Percentiles rank a stretch among this genome's conserved stretches.
phyloP scores from a whole-genome alignment of 768 basidiomycete species.

The Nidularia sp. region DNA sequence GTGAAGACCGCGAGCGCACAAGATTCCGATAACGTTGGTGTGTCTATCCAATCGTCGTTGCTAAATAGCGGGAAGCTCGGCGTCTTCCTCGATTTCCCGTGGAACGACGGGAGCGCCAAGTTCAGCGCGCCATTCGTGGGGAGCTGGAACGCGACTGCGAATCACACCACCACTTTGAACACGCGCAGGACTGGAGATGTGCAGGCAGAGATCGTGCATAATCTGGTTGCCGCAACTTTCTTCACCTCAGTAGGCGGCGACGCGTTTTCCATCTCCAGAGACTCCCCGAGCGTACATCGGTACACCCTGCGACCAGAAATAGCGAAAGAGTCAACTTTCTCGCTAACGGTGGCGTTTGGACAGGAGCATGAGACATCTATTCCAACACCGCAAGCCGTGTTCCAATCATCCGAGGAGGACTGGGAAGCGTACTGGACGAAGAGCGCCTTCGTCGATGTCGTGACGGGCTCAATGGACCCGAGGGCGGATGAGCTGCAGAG shows the following conservation, averaged over 20 bases:
- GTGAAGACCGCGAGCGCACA: constrained; percentile 39
- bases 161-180: constrained; percentile 41
- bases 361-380: constrained; percentile 8
- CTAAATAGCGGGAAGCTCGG: constrained; percentile 34
- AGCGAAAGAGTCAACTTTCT: constrained; percentile 18
- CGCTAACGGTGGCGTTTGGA: constrained; percentile 31
- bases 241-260: constrained; percentile 39
- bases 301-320: constrained; percentile 36
- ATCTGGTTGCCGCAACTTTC: constrained; percentile 32
- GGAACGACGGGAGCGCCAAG: constrained; percentile 53
- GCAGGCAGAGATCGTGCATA: constrained; percentile 37
- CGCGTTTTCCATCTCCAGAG: constrained; percentile 32
- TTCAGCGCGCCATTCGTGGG: constrained; percentile 60
- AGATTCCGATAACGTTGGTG: constrained; percentile 31
- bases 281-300: constrained; percentile 38
- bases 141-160: constrained; percentile 37
- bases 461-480: constrained; percentile 42
- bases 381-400: constrained; percentile 18
- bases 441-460: constrained; percentile 49
- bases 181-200: constrained; percentile 7
- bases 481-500: constrained; percentile 54
- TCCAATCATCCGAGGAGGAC: constrained; percentile 25
- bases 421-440: constrained; percentile 48
- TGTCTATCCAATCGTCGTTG: constrained; percentile 35
- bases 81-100: constrained; percentile 55